Base-by-base conservation (phyloP, 1,139 yeast genomes). In the Suhomyces guaymorum region DNA sequence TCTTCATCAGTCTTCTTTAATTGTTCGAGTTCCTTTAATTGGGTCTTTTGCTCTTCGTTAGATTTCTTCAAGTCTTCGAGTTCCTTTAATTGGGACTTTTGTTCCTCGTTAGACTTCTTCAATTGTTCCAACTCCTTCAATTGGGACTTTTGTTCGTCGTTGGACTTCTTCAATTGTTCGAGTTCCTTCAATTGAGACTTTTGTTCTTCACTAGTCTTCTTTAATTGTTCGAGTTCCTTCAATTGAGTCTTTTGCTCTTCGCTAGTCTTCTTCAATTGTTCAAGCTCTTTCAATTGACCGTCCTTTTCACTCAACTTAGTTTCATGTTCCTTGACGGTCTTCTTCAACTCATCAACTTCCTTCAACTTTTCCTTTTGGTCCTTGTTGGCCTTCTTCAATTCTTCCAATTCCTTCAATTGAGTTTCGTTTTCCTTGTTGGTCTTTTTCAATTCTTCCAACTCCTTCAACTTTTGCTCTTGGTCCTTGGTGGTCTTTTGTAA, bases 221-320 rank as follows among this genome's bases (percentile, higher is more conserved):
- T 7, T 5, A n/a, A n/a, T n/a, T 5, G 10, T 5, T 20, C 19
- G 19, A 17, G 19, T 8, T 28, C 22, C 13, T 33, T 15, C 19
- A 24, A 24, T n/a, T 24, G 14, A 7, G 8, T 11, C 15, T 9
- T 19, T 10, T 24, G 17, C 2, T 10, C 18, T 7, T 20, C 17
- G 7, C 16, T 33, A 23, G 26, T 19, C 13, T 24, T 22, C 15
- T 30, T 16, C 7, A 25, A 22, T 11, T 17, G 15, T 15, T 34
- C 39, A 21, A 25, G 20, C 7, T 24, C 30, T 23, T 25, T 19
- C 25, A 27, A 30, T 23, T 30, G 20, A 9, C 31, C 15, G 9
- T 35, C 27, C 10, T 19, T 24, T 2, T 30, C 17, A 7, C 15
- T 20, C 11, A 15, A 17, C 25, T 23, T 28, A 17, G 25, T 18